Evolutionary conservation across 1,139 yeast genomes (phyloP).

Genomic region (Debaryomycetaceae sp.): DNA sequence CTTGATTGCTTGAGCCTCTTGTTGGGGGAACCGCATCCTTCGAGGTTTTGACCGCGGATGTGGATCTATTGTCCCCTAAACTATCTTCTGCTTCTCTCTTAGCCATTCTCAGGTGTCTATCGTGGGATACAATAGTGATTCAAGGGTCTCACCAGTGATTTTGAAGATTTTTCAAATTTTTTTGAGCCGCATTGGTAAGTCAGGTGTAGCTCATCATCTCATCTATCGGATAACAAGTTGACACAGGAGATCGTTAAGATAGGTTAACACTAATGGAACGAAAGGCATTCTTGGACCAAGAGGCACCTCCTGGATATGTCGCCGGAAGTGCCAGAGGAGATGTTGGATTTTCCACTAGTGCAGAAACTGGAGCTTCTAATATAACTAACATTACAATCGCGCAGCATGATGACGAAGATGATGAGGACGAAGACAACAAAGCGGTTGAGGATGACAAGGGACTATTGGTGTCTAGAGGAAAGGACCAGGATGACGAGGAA

Average conservation of each 20-base stretch:
- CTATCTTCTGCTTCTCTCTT: conserved; percentile 54
- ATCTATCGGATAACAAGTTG: neutral
- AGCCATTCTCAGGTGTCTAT: conserved; percentile 41
- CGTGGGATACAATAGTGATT: neutral
- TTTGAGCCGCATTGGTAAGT: neutral
- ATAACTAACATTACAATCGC: conserved; percentile 14
- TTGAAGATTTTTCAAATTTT: conserved; percentile 1
- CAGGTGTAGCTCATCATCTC: conserved; percentile 1
- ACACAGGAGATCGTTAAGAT: neutral
- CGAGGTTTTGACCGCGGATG: conserved; percentile 30
- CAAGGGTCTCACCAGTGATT: conserved; percentile 2
- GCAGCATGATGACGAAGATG: conserved; percentile 22
- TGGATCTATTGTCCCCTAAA: conserved; percentile 24
- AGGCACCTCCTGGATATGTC: conserved; percentile 86
- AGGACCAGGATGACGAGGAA: conserved; percentile 62
- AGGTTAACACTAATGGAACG: conserved; percentile 35
- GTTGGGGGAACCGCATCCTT: conserved; percentile 26
- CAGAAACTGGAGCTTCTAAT: conserved; percentile 55
- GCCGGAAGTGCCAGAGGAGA: conserved; percentile 97
- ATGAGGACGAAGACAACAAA: conserved; percentile 22
- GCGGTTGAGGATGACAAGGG: conserved; percentile 13
- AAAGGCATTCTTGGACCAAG: conserved; percentile 72
- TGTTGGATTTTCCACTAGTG: conserved; percentile 82
- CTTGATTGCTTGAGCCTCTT: conserved; percentile 19
- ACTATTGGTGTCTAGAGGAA: conserved; percentile 6